Conservation (phyloP, 1,284 basidiomycete genomes). For the Sanguinoderma infundibulare region DNA sequence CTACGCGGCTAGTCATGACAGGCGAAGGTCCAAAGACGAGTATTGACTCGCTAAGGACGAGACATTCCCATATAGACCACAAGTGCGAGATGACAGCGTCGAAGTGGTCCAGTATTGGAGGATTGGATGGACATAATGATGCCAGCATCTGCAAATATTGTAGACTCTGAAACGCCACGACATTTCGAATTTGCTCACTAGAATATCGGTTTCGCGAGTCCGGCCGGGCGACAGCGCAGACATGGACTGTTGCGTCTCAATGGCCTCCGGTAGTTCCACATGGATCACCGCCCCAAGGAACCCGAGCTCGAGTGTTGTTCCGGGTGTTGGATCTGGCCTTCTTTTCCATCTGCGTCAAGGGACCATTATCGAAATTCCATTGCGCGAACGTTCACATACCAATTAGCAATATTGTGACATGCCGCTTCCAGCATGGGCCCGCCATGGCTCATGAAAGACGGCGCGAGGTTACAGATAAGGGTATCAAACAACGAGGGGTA, state of each 20-base stretch:
- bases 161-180: background rate
- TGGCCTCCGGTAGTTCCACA: conserved; percentile 70
- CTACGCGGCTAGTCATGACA: conserved; percentile 77
- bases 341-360: conserved; percentile 45
- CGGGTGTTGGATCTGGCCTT: conserved; percentile 74
- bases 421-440: conserved; percentile 84
- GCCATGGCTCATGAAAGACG: conserved; percentile 77
- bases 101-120: conserved; percentile 76
- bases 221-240: conserved; percentile 19
- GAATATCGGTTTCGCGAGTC: conserved; percentile 24
- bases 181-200: conserved; percentile 14
- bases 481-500: conserved; percentile 85
- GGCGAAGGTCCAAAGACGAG: conserved; percentile 87
- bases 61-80: conserved; percentile 95
- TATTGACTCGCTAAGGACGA: conserved; percentile 88
- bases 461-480: conserved; percentile 74
- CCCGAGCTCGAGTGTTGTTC: conserved; percentile 72
- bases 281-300: conserved; percentile 80
- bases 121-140: conserved; percentile 69
- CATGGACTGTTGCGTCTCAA: conserved; percentile 76
- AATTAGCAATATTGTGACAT: conserved; percentile 84
- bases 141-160: conserved; percentile 68
- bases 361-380: conserved; percentile 16
- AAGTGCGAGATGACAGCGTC: conserved; percentile 77
- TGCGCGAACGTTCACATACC: conserved; percentile 56